Conservation (phyloP, 2,329 filamentous ascomycete genomes). For the Ceratocystis cacaofunesta region DNA sequence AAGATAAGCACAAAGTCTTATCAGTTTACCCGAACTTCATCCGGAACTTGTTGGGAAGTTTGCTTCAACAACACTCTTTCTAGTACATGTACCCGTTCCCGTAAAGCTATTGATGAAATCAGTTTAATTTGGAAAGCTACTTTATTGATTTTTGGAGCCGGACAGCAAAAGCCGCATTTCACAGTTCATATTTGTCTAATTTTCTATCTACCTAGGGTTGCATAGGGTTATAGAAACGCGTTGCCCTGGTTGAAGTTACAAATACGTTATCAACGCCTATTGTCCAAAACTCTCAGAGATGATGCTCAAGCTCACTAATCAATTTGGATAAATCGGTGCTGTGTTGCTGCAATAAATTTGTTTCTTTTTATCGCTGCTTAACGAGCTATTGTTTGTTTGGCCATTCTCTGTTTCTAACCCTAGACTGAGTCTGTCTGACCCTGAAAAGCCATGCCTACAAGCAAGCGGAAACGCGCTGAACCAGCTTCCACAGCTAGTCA, state of each 20-base stretch:
- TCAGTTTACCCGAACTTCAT: too few species aligned
- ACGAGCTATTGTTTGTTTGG: not conserved
- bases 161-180: too few species aligned
- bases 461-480: constrained; percentile 9
- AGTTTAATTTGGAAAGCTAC: too few species aligned
- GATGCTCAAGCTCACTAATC: too few species aligned
- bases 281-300: not conserved
- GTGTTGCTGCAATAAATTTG: not conserved
- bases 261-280: not conserved
- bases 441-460: not conserved
- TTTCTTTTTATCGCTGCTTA: not conserved
- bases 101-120: too few species aligned
- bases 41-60: too few species aligned
- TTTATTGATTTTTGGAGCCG: too few species aligned
- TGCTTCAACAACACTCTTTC: too few species aligned
- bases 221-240: not conserved
- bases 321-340: too few species aligned
- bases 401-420: not conserved
- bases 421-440: not conserved
- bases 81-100: too few species aligned
- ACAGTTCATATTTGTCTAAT: too few species aligned
- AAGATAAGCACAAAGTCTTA: too few species aligned
- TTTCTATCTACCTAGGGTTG: not conserved
- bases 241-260: not conserved
- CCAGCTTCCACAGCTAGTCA: not conserved